Conservation (phyloP, 768 basidiomycete species). For the Trametes coccinea region DNA sequence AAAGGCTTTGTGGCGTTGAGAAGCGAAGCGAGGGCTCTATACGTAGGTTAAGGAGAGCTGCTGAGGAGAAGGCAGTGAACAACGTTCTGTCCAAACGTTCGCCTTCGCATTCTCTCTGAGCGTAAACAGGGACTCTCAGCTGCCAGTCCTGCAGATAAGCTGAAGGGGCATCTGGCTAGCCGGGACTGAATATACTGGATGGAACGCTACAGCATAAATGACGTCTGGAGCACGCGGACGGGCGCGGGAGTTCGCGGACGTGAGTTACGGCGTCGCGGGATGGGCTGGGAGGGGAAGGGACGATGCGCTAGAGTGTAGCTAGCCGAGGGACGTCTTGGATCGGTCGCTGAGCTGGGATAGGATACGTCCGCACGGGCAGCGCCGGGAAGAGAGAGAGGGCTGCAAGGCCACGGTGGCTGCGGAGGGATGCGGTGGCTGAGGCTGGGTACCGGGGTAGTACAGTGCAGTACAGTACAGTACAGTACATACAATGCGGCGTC, state of each 20-base stretch:
- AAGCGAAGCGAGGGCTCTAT: constrained; percentile 7
- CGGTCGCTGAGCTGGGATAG: constrained; percentile 9
- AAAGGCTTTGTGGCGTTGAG: constrained; percentile 24
- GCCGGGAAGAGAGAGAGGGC: neutral
- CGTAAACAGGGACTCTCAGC: no score
- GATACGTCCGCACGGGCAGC: neutral
- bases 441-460: no score
- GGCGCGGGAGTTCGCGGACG: constrained; percentile 1
- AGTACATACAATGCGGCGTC: no score
- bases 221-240: constrained; percentile 1
- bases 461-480: no score
- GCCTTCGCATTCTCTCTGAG: no score
- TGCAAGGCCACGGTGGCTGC: neutral
- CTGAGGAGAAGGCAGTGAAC: neutral
- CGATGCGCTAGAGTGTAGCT: neutral
- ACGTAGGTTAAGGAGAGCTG: neutral
- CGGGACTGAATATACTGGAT: no score
- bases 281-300: neutral
- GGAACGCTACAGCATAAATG: neutral
- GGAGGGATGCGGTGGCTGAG: neutral
- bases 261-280: neutral
- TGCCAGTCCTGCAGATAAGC: no score
- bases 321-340: constrained; percentile 9
- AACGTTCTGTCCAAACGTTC: no score
- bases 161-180: no score